Percentiles rank a stretch among this genome's conserved stretches.
phyloP scores from a whole-genome alignment of 108 stramenopile genomes.

The Schizochytrium sp. region DNA sequence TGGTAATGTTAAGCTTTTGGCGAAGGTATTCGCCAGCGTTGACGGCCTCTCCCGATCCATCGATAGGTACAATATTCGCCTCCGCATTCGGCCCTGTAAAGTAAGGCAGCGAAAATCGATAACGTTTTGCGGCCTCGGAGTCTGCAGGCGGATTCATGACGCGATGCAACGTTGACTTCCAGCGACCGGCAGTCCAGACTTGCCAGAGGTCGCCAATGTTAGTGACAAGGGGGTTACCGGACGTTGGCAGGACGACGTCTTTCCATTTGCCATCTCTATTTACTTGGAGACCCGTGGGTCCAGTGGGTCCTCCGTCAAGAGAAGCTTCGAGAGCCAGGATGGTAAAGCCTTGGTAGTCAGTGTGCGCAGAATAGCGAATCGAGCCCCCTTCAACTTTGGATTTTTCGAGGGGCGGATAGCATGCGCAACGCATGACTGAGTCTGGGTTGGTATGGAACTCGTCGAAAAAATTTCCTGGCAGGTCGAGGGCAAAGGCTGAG shows the following conservation, averaged over 20 bases:
- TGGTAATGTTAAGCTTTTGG: background rate
- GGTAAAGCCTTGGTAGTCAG: background rate
- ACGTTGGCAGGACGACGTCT: background rate
- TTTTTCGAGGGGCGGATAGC: background rate
- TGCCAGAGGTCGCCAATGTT: background rate
- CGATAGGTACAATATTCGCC: background rate
- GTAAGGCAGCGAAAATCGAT: background rate
- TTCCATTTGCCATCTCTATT: background rate
- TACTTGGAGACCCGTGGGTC: background rate
- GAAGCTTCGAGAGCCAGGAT: background rate
- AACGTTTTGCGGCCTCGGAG: background rate
- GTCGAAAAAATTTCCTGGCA: background rate
- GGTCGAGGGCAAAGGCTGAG: background rate
- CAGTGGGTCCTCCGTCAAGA: background rate
- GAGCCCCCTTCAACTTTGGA: background rate
- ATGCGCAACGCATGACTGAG: background rate
- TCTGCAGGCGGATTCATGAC: background rate
- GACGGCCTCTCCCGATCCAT: background rate
- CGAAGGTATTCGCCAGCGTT: background rate
- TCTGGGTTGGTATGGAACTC: background rate
- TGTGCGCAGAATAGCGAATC: background rate
- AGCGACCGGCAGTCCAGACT: background rate
- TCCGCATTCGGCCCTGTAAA: background rate
- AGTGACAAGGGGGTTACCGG: background rate
- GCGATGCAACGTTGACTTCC: background rate